A percentile compares a stretch with the other conserved stretches of the same genome.
Conservation (phyloP, 495 filamentous ascomycete species). For the Penicillium alfredii region DNA sequence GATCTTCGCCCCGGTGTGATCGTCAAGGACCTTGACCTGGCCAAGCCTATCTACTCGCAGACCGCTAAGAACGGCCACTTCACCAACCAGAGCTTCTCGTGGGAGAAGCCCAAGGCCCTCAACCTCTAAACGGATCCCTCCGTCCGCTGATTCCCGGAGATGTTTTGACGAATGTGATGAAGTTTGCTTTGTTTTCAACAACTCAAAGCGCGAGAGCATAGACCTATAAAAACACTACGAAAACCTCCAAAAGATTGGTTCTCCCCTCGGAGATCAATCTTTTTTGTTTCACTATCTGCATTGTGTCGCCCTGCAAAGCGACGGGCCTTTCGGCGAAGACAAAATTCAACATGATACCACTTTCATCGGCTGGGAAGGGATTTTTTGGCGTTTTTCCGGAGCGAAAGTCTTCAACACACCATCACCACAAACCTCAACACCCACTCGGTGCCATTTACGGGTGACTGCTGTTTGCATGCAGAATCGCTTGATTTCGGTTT, state of each 20-base stretch:
- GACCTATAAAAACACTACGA: slow-evolving; percentile 31
- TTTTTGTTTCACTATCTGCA: slow-evolving; percentile 41
- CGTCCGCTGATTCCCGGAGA: slow-evolving; percentile 15
- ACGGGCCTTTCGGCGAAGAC: slow-evolving; percentile 41
- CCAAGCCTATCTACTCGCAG: slow-evolving; percentile 94
- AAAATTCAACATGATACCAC: slow-evolving; percentile 54
- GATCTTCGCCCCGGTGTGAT: slow-evolving; percentile 97
- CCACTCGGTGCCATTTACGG: slow-evolving; percentile 8
- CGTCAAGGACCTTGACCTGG: slow-evolving; percentile 92
- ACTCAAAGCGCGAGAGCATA: slow-evolving; percentile 48
- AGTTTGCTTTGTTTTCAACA: slow-evolving; percentile 58
- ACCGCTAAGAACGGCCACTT: slow-evolving; percentile 99
- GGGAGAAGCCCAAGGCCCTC: slow-evolving; percentile 96
- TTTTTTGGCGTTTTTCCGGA: slow-evolving; percentile 43
- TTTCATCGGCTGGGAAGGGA: slow-evolving; percentile 46
- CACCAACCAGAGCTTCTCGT: slow-evolving; percentile 94
- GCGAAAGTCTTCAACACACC: slow-evolving; percentile 46
- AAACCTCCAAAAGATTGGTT: slow-evolving; percentile 17
- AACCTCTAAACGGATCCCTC: slow-evolving; percentile 59
- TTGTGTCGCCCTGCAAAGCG: slow-evolving; percentile 33
- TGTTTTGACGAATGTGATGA: slow-evolving; percentile 48
- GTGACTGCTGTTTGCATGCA: slow-evolving; percentile 2
- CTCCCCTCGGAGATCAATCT: slow-evolving; percentile 8
- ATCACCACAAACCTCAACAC: slow-evolving; percentile 15
- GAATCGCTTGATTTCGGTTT: slow-evolving; percentile 9